Evolutionary conservation across 305 asterid species (phyloP).

Genomic region (Euphrasia arctica): DNA sequence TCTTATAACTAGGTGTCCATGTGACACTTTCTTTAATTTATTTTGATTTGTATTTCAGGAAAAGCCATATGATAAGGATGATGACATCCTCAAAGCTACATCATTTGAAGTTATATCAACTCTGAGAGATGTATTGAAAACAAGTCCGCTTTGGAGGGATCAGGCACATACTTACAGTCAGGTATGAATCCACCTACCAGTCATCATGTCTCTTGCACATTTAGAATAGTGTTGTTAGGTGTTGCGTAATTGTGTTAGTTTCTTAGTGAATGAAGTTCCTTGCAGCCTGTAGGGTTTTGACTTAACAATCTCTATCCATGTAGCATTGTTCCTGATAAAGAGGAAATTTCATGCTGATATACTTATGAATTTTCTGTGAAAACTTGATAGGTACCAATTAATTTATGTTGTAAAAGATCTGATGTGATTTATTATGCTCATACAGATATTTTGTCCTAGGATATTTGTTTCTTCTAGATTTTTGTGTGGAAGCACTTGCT

Average conservation of each 20-base stretch:
- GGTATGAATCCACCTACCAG: slow-evolving; percentile 36
- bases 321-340: slow-evolving; percentile 8
- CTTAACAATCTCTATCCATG: neutral
- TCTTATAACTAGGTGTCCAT: slow-evolving; percentile 6
- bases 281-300: slow-evolving; percentile 13
- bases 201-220: neutral
- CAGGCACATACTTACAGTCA: slow-evolving; percentile 96
- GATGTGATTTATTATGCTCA: slow-evolving; percentile 15
- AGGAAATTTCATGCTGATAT: slow-evolving; percentile 13
- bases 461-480: slow-evolving; percentile 8
- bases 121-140: slow-evolving; percentile 48
- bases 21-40: slow-evolving; percentile 16
- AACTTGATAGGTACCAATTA: slow-evolving; percentile 11
- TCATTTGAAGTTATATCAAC: slow-evolving; percentile 95
- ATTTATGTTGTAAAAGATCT: slow-evolving; percentile 15
- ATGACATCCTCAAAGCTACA: slow-evolving; percentile 90
- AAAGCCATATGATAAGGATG: slow-evolving; percentile 78
- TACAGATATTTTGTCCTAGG: neutral
- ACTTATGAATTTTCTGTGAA: slow-evolving; percentile 5
- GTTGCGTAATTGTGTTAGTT: slow-evolving; percentile 4
- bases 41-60: slow-evolving; percentile 53
- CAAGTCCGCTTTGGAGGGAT: slow-evolving; percentile 95
- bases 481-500: no score
- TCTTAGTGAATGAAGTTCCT: slow-evolving; percentile 13
- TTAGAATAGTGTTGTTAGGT: slow-evolving; percentile 8